Conservation (phyloP, 768 basidiomycete species). For the Mycena vulgaris region DNA sequence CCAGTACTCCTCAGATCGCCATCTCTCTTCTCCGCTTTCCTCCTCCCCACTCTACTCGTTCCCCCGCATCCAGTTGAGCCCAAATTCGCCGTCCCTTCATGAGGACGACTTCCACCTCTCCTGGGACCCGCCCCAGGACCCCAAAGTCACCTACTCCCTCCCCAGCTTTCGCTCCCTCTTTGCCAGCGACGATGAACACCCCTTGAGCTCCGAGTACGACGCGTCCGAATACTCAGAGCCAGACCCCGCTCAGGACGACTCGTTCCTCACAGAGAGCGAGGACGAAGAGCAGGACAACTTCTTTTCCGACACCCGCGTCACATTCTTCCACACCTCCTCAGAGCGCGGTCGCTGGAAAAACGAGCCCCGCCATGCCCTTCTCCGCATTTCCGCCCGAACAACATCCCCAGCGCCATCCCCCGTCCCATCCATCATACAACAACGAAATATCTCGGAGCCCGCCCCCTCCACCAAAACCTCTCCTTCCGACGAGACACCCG, state of each 20-base stretch:
- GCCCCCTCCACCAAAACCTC: conserved; percentile 44
- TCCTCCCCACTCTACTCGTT: conserved; percentile 24
- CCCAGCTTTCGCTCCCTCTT: conserved; percentile 49
- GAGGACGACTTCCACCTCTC: conserved; percentile 35
- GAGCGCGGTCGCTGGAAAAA: conserved; percentile 74
- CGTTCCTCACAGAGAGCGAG: conserved; percentile 54
- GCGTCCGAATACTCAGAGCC: conserved; percentile 52
- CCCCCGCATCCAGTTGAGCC: conserved; percentile 34
- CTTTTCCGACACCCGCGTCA: conserved; percentile 54
- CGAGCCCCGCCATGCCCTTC: conserved; percentile 54
- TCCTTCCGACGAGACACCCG: conserved; percentile 33
- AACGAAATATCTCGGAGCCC: conserved; percentile 58
- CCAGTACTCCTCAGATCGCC: conserved; percentile 7
- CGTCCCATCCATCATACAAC: conserved; percentile 40
- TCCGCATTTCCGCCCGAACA: conserved; percentile 53
- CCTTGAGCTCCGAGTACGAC: conserved; percentile 52
- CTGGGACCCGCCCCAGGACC: conserved; percentile 32
- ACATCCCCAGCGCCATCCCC: conserved; percentile 50
- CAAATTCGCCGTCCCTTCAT: conserved; percentile 18
- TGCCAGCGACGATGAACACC: conserved; percentile 44
- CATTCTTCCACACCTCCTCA: conserved; percentile 69
- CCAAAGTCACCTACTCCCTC: conserved; percentile 43
- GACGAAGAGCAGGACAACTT: conserved; percentile 48
- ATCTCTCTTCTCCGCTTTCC: conserved; percentile 14
- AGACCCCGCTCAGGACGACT: conserved; percentile 45